A percentile compares a stretch with the other conserved stretches of the same genome.
Conservation (phyloP, 331 rosid genomes). For the Prunus yedoensis region DNA sequence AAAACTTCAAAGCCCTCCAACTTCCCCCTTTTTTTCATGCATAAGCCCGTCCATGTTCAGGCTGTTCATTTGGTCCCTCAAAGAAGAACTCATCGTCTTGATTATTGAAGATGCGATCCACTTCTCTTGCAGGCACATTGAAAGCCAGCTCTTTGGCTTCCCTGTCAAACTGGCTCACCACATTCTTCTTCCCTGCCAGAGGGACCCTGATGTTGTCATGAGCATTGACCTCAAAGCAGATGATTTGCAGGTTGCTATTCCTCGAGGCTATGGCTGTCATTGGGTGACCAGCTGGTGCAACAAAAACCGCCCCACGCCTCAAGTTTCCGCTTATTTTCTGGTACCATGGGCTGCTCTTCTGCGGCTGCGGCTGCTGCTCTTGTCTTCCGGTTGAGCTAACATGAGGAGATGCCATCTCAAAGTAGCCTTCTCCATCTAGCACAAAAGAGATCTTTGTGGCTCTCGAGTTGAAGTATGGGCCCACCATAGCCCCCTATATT, state of each 20-base stretch:
- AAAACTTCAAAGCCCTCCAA: not conserved
- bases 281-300: constrained; percentile 68
- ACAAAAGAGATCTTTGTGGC: constrained; percentile 52
- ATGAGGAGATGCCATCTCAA: constrained; percentile 67
- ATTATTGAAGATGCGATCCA: constrained; percentile 44
- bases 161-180: constrained; percentile 47
- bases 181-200: constrained; percentile 55
- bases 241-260: constrained; percentile 34
- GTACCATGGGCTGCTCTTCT: constrained; percentile 24
- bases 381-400: not conserved
- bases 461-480: constrained; percentile 42
- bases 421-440: constrained; percentile 42
- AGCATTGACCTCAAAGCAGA: constrained; percentile 60
- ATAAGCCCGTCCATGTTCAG: constrained; percentile 29
- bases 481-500: constrained; percentile 48
- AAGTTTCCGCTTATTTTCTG: constrained; percentile 28
- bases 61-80: constrained; percentile 35
- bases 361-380: not conserved
- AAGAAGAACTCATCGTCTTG: constrained; percentile 43
- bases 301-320: constrained; percentile 42
- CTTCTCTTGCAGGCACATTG: constrained; percentile 38
- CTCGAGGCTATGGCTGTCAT: constrained; percentile 32
- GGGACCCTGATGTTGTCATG: constrained; percentile 37
- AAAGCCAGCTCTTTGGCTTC: constrained; percentile 52
- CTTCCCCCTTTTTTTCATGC: constrained; percentile 3